Evolutionary conservation across 2,329 filamentous ascomycete genomes (phyloP), one percentile per base, ranked within the genome.

Genomic region (Fusarium neocosmosporiellum): DNA sequence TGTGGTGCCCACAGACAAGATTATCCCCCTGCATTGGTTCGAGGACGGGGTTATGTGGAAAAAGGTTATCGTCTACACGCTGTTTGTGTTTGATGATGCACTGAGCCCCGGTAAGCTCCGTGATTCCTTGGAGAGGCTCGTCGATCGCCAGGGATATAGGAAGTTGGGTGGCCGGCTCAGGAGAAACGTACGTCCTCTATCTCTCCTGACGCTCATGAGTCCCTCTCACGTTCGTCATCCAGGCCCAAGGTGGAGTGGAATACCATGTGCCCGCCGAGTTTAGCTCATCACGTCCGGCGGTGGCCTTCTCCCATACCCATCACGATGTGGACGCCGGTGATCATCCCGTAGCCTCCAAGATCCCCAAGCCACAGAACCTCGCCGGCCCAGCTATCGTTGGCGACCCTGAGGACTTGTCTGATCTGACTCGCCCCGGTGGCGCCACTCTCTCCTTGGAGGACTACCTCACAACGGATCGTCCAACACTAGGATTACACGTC

Each of bases 401-500:
- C 3, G 46, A 67, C 22, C 65, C 65, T 7, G 61, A 67, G 2
- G 24, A 67, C 5, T n/a, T 59, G 10, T 46, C 55, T 2, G 61
- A 60, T 9, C 48, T 67, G 4, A 27, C 54, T 10, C 29, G 54
- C 18, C 50, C 60, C 14, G 24, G 20, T 18, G 39, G 43, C 27
- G 14, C 43, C 16, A 36, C 59, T 5, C 31, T 24, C 6, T 37
- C 24, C 0, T 16, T 64, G 5, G 31, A 80, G 1, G 82, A 85
- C 66, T 85, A 81, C 65, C 70, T 85, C 0, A 74, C 76, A 27
- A 62, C 75, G 3, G 84, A 86, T 64, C 75, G 66, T 10, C 85
- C 85, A 1, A 80, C 83, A 65, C 71, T 87, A 1, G 80, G 80
- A 3, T 75, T 87, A 4, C 83, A 84, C 59, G 75, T 87, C 34